Percentiles rank a stretch among this genome's conserved stretches.
Evolutionary conservation across 2,329 filamentous ascomycete species (phyloP).

Genomic region (Xylaria sp.): DNA sequence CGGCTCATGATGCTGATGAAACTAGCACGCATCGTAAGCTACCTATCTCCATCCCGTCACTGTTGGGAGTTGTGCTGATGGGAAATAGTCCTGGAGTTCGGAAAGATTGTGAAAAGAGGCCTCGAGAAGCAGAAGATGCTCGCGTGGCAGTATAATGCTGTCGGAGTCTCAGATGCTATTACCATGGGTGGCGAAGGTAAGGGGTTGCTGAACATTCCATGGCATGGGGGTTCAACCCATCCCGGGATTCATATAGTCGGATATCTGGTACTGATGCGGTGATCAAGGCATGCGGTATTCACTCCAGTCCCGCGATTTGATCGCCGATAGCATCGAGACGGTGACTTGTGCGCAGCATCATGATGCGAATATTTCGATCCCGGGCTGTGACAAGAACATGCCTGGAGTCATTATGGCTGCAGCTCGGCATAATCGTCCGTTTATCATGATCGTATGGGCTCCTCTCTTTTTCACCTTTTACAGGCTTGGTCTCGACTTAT

Average conservation of each 20-base stretch:
- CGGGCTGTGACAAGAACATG: conserved; percentile 98
- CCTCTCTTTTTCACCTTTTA: not conserved
- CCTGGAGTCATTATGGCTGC: conserved; percentile 90
- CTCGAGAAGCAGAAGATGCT: conserved; percentile 85
- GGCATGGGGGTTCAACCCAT: no score
- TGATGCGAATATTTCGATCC: conserved; percentile 91
- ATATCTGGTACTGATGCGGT: conserved; percentile 1
- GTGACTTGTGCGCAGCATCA: conserved; percentile 91
- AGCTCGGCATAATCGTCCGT: conserved; percentile 87
- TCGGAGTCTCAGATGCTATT: conserved; percentile 88
- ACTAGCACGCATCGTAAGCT: conserved; percentile 41
- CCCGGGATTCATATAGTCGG: no score
- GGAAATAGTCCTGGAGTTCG: conserved; percentile 78
- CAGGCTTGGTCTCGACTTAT: no score
- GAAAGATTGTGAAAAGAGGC: conserved; percentile 83
- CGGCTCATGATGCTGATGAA: conserved; percentile 9
- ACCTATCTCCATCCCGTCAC: not conserved
- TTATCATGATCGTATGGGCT: conserved; percentile 73
- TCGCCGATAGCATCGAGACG: conserved; percentile 92
- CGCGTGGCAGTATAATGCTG: conserved; percentile 92
- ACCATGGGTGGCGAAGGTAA: conserved; percentile 92
- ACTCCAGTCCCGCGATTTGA: conserved; percentile 87
- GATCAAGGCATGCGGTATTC: conserved; percentile 88
- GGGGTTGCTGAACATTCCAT: not conserved
- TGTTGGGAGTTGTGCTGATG: conserved; percentile 15